Evolutionary conservation across 805 yeast species (phyloP), one percentile per base, ranked within the genome.

Genomic region (Barnettozyma californica): DNA sequence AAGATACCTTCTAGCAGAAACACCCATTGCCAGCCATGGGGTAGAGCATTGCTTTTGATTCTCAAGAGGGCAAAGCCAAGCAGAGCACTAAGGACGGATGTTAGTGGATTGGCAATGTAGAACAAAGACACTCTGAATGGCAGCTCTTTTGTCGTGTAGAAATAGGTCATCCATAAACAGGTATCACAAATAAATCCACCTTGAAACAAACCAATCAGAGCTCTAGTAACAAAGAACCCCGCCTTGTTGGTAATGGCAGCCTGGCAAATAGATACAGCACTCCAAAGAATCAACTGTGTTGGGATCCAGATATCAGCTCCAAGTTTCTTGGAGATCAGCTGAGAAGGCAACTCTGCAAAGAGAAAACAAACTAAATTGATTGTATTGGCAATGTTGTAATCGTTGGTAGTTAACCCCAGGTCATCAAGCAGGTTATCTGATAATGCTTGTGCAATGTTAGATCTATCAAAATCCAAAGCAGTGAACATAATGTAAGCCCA

Each of bases 131-230:
- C 65, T 47, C 89, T 68, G 21, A 79, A 62, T 1, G 86, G 71
- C 16, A 84, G 68, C 62, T 84, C 89, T 26, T 69, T 62, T 27
- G 76, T 59, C 9, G 80, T 83, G 66, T 77, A 84, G 64, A 83
- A 84, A 63, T 82, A 84, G 2, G 84, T 76, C 62, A 84, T 66
- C 80, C 84, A 84, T 43, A 83, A 65, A 47, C 78, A 73, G 31
- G 77, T 65, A 55, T 83, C 88, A 31, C 85, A 83, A 46, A 84
- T 82, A 50, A 82, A 82, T 0, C 89, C 88, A 48, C 88, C 88
- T 61, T 83, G 83, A n/a, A 78, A 61, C 4, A 74, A 57, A 1
- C 84, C 88, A 39, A 81, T 58, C 5, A 80, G 66, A 0, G 76
- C 75, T 51, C 87, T 67, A 5, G 80, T 71, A 9, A 67, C 68